Base-by-base conservation (phyloP, 148 eudicot genomes). In the Rhododendron williamsianum region DNA sequence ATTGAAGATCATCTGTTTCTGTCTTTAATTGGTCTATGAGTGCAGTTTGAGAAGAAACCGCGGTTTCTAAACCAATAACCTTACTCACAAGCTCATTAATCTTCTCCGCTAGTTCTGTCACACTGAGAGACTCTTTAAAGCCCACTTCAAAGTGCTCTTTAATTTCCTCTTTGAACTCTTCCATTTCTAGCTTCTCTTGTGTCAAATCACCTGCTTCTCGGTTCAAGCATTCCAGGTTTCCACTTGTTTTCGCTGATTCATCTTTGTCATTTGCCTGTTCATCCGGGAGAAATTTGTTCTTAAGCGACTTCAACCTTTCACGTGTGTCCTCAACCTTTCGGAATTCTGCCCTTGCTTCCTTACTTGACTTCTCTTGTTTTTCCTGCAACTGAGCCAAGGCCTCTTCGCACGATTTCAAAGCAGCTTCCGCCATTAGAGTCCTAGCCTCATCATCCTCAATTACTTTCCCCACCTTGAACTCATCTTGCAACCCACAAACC, bases 371-470 rank as follows among this genome's bases (percentile, higher is more conserved):
- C 88, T 92, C 92, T 83, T 94, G 96, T 84, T 93, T 93, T 88
- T 94, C 92, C 85, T 93, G 93, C 85, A 97, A 88, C 84, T 88
- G 90, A 80, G 91, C 85, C 90, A 97, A 90, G 6, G 92, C 89
- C 18, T 94, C 92, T 65, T 94, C 90, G 80, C 98, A 97, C 2
- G 98, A 95, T 86, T 91, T 93, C 82, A 95, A 45, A 52, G 98
- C 99, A 4, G 99, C 90, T 88, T 92, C 94, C 8, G 93, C 95
- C 98, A 97, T 97, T 79, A 95, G 87, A 79, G 89, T 92, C 58
- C 98, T 90, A 84, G 98, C 99, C 84, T 93, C 98, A 21, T 90
- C 93, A 88, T 97, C 95, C 80, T 95, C 98, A 12, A 97, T 94
- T 19, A 90, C 93, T 67, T 87, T 90, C 7, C 90, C 85, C 69